Evolutionary conservation across 164 flowering plant species (phyloP).

Genomic region (Tetracentron sinense): DNA sequence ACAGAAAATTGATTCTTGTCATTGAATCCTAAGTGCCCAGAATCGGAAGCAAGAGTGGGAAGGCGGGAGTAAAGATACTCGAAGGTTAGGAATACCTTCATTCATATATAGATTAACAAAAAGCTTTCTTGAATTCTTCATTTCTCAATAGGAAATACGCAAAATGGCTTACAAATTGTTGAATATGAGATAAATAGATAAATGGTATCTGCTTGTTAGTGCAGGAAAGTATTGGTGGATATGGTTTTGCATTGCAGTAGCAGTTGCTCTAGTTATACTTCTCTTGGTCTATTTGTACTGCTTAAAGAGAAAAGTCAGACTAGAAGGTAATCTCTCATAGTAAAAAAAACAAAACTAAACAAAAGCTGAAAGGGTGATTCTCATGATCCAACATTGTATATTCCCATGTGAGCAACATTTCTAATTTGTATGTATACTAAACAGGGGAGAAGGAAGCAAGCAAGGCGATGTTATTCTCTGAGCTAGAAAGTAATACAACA

Average conservation of each 20-base stretch:
- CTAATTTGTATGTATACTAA: not conserved
- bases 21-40: too few species aligned
- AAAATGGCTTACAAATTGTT: not conserved
- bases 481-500: not conserved
- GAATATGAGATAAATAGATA: not conserved
- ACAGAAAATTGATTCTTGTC: too few species aligned
- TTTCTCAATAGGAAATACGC: not conserved
- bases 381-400: not conserved
- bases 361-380: not conserved
- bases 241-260: slow-evolving; percentile 3
- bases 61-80: too few species aligned
- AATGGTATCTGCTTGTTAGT: too few species aligned
- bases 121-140: too few species aligned
- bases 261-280: not conserved
- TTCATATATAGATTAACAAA: too few species aligned
- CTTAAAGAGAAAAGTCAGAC: slow-evolving; percentile 7
- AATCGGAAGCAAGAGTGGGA: too few species aligned
- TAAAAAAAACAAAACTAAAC: too few species aligned
- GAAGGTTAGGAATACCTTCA: too few species aligned
- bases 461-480: not conserved
- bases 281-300: not conserved
- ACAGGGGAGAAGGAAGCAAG: not conserved
- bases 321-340: not conserved
- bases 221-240: slow-evolving; percentile 7
- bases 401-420: not conserved